phyloP scores from a whole-genome alignment of 2,329 filamentous ascomycete species.

The Furcasterigmium sp. region DNA sequence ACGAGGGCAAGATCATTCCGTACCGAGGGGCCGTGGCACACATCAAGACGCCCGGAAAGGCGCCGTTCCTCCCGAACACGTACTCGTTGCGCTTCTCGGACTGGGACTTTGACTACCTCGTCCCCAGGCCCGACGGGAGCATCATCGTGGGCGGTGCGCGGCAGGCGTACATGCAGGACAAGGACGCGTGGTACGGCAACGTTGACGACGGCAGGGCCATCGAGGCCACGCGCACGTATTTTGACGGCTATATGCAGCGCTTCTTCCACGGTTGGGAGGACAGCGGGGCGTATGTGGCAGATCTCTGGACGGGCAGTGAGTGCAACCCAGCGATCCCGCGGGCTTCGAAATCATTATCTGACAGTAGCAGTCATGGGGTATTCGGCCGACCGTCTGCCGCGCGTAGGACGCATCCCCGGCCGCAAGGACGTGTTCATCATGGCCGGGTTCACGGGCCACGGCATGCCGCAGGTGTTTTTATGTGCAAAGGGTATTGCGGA shows the following conservation, averaged over 20 bases:
- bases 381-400: slow-evolving; percentile 33
- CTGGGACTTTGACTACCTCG: slow-evolving; percentile 14
- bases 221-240: slow-evolving; percentile 30
- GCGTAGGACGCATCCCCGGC: slow-evolving; percentile 36
- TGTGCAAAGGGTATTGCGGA: slow-evolving; percentile 30
- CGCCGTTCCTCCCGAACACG: slow-evolving; percentile 12
- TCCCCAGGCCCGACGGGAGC: slow-evolving; percentile 26
- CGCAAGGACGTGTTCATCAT: slow-evolving; percentile 34
- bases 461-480: slow-evolving; percentile 41
- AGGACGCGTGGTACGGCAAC: slow-evolving; percentile 32
- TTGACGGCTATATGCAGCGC: slow-evolving; percentile 39
- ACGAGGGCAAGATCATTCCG: slow-evolving; percentile 57
- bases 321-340: neutral
- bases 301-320: slow-evolving; percentile 37
- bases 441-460: slow-evolving; percentile 45
- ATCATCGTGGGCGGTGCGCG: slow-evolving; percentile 38
- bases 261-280: slow-evolving; percentile 40
- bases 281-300: slow-evolving; percentile 25
- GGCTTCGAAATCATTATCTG: neutral
- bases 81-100: slow-evolving; percentile 15
- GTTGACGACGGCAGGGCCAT: slow-evolving; percentile 35
- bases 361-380: slow-evolving; percentile 31
- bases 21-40: slow-evolving; percentile 38
- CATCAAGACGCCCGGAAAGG: slow-evolving; percentile 16
- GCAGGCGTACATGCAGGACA: slow-evolving; percentile 22